Evolutionary conservation across 179 eudicot genomes (phyloP).

Genomic region (Drosera spatulata): DNA sequence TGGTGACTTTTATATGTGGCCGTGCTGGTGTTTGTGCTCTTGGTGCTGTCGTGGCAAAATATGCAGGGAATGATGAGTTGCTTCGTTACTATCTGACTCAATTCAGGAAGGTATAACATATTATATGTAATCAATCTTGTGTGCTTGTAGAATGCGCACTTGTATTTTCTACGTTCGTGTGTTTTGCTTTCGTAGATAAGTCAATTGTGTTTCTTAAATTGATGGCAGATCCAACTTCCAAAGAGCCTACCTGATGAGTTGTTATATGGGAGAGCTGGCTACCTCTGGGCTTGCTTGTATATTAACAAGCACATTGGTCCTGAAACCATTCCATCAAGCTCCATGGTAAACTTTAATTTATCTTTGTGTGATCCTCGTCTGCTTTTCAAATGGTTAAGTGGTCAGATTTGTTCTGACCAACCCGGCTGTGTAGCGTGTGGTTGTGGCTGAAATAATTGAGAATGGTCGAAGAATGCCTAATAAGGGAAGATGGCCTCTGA

Average conservation of each 20-base stretch:
- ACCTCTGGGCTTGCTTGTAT: slow-evolving; percentile 44
- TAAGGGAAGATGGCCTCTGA: slow-evolving; percentile 41
- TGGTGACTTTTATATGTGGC: slow-evolving; percentile 49
- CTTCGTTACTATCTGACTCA: slow-evolving; percentile 26
- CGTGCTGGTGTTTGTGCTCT: slow-evolving; percentile 58
- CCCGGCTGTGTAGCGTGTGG: slow-evolving; percentile 14
- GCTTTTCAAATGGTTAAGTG: not conserved
- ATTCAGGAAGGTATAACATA: slow-evolving; percentile 31
- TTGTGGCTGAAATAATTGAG: slow-evolving; percentile 28
- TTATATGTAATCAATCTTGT: no score
- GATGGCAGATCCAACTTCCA: slow-evolving; percentile 28
- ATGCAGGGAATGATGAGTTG: slow-evolving; percentile 27
- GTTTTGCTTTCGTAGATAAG: no score
- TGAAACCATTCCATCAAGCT: slow-evolving; percentile 27
- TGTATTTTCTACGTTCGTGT: no score
- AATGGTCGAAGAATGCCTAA: slow-evolving; percentile 37
- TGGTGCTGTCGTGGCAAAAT: slow-evolving; percentile 56
- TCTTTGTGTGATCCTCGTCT: no score
- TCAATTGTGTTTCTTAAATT: not conserved
- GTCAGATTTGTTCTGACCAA: not conserved
- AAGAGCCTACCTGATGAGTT: slow-evolving; percentile 37
- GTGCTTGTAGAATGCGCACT: no score
- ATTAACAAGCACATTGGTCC: slow-evolving; percentile 36
- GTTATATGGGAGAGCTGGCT: slow-evolving; percentile 56
- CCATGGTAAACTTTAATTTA: slow-evolving; percentile 17